Base-by-base conservation (phyloP, 2,329 filamentous ascomycete species). In the Pseudopyrenochaeta lycopersici region DNA sequence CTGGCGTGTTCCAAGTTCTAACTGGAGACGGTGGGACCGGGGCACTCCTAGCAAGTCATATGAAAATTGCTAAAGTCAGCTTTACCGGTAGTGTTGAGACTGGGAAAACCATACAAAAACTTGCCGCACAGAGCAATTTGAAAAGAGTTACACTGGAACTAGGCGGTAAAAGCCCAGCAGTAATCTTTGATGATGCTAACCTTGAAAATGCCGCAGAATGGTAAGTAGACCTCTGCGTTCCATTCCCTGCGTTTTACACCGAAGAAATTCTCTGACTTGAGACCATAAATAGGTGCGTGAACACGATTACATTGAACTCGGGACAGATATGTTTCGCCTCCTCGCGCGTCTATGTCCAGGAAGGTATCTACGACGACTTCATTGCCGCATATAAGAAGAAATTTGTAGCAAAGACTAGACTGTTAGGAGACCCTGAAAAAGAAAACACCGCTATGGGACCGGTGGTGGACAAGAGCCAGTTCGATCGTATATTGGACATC, bases 81-180 rank as follows among this genome's bases (percentile, higher is more conserved):
- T 80, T 80, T 63, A 80, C 78, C 0, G 78, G 78, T 11, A 73
- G 66, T 20, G 75, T 74, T 20, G 32, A 58, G 27, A 54, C 77
- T 35, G 46, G 78, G 3, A 77, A 76, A 52, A 73, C 73, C 33
- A 76, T 80, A 42, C 72, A 77, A 48, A 68, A 75, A 42, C 73
- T 75, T 51, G 76, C 77, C 3, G 73, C 76, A 2, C 73, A 75
- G 20, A 75, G 67, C 1, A 79, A 80, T 46, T 62, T 80, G 5
- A 80, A 80, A 65, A 66, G 73, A n/a, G 74, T 80, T 3, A 78
- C 75, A 0, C 72, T 80, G 10, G 78, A 80, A 54, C 68, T 79
- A 1, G 78, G 78, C 15, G 79, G 79, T 14, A 81, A 81, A 57
- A 74, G 70, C 9, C 78, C 79, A 0, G 74, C 74, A 1, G 66